A percentile compares a stretch with the other conserved stretches of the same genome.
Evolutionary conservation across 129 eudicot genomes (phyloP).

Genomic region (Centella asiatica): DNA sequence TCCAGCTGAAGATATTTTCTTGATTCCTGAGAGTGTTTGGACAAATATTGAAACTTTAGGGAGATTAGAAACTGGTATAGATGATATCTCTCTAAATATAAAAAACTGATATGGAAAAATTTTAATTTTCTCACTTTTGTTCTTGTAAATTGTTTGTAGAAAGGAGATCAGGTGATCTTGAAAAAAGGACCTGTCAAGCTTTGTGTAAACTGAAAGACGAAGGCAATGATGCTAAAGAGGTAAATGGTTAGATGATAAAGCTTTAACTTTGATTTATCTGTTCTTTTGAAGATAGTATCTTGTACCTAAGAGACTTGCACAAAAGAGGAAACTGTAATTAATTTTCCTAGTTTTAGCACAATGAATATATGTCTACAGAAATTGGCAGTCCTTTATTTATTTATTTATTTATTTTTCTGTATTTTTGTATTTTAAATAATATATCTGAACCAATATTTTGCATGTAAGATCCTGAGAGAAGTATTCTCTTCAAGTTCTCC

Average conservation of each 20-base stretch:
- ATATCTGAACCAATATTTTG: constrained; percentile 1
- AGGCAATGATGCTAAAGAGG: constrained; percentile 83
- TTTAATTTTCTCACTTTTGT: background rate
- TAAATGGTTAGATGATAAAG: constrained; percentile 8
- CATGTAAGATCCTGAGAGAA: constrained; percentile 46
- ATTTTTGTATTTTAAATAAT: too few relatives aligned
- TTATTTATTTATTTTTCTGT: too few relatives aligned
- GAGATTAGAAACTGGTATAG: constrained; percentile 46
- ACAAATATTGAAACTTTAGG: constrained; percentile 65
- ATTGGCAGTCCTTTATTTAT: too few relatives aligned
- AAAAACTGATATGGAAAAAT: background rate
- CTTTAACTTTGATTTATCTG: background rate
- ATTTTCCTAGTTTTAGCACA: background rate
- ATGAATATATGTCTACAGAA: constrained; percentile 2
- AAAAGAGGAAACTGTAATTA: background rate
- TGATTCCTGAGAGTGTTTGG: constrained; percentile 79
- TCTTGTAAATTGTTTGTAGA: constrained; percentile 25
- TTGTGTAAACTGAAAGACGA: constrained; percentile 55
- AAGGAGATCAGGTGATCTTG: constrained; percentile 44
- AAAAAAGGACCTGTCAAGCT: constrained; percentile 58
- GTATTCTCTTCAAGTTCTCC: constrained; percentile 49
- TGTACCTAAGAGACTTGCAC: background rate
- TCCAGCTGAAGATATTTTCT: constrained; percentile 68
- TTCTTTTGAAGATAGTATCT: background rate
- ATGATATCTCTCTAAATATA: constrained; percentile 2